A percentile compares a stretch with the other conserved stretches of the same genome.
Conservation (phyloP, 2,329 filamentous ascomycete genomes). For the Ophiostoma populinum region DNA sequence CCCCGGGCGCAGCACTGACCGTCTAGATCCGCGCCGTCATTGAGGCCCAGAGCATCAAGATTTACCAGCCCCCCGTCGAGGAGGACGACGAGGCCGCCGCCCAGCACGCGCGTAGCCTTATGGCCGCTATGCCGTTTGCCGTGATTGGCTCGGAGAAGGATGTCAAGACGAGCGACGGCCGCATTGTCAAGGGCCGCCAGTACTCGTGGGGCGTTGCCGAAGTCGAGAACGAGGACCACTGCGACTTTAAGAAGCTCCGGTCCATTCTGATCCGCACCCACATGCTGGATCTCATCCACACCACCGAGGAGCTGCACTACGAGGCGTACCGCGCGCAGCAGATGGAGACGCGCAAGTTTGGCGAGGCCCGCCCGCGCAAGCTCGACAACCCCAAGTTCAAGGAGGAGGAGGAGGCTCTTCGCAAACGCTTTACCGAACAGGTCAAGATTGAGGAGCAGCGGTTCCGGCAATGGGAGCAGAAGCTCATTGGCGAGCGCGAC, state of each 20-base stretch:
- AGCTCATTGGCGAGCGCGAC: conserved; percentile 96
- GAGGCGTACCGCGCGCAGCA: conserved; percentile 97
- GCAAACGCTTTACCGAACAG: conserved; percentile 98
- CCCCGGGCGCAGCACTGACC: too few relatives aligned
- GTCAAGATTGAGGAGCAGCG: conserved; percentile 99
- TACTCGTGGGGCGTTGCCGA: conserved; percentile 99
- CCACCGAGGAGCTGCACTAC: conserved; percentile 97
- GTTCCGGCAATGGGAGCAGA: conserved; percentile 99
- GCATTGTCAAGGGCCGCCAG: conserved; percentile 96
- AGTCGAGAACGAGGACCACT: conserved; percentile 99
- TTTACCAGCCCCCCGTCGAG: conserved; percentile 94
- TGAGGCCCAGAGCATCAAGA: conserved; percentile 98
- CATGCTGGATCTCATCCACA: conserved; percentile 99
- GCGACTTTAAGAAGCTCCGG: conserved; percentile 99
- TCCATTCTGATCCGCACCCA: conserved; percentile 97
- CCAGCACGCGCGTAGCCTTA: conserved; percentile 83
- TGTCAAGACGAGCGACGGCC: conserved; percentile 87
- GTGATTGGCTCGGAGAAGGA: conserved; percentile 99
- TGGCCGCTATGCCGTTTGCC: conserved; percentile 95
- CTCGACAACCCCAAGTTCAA: conserved; percentile 99
- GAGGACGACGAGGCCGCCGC: conserved; percentile 96
- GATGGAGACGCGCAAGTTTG: conserved; percentile 99
- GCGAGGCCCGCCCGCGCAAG: conserved; percentile 92
- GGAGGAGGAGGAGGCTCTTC: conserved; percentile 94
- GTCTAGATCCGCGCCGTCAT: conserved; percentile 78